Evolutionary conservation across 2,329 filamentous ascomycete species (phyloP), one percentile per base, ranked within the genome.

Genomic region (Endocalyx cinctus): DNA sequence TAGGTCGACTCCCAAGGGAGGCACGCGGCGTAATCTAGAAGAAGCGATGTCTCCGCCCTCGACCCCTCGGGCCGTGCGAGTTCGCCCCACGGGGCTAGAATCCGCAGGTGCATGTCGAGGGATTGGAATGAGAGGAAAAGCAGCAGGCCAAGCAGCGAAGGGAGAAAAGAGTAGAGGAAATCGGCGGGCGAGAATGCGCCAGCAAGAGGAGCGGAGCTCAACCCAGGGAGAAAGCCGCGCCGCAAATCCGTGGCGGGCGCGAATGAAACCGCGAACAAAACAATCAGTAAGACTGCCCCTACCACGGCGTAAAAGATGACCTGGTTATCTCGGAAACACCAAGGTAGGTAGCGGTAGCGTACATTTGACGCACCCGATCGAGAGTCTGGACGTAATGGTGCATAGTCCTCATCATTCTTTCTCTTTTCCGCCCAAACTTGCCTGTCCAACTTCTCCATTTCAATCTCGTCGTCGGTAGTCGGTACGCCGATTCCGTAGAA

Each of bases 131-230:
- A 57, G 28, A 87, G 70, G 54, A 82, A 84, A 30, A 86, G 62
- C 12, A 84, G 45, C 50, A 80, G 75, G 5, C 80, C 85, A 17
- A 88, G 54, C 1, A 84, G 47, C 3, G 81, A 76, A 1, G 85
- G 84, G 15, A 89, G 35, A 58, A 89, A 87, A 40, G 76, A 79
- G 66, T 88, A 96, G 31, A 95, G 64, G 62, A 96, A 96, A 59
- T 95, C 87, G 31, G 87, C 86, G 1, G 85, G 69, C 2, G 87
- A 94, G 59, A 94, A 96, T 13, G 83, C 85, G 17, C 66, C 67
- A 0, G 61, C 50, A 4, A 72, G 65, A 1, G 86, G 77, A 3
- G 68, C 64, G 0, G 82, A 78, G 8, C 69, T 63, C 1, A 95
- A 64, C 6, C 71, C 65, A 3, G 89, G 87, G 6, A 71, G 58